Evolutionary conservation across 202 grass and related monocot species (phyloP).

Genomic region (Setaria italica): DNA sequence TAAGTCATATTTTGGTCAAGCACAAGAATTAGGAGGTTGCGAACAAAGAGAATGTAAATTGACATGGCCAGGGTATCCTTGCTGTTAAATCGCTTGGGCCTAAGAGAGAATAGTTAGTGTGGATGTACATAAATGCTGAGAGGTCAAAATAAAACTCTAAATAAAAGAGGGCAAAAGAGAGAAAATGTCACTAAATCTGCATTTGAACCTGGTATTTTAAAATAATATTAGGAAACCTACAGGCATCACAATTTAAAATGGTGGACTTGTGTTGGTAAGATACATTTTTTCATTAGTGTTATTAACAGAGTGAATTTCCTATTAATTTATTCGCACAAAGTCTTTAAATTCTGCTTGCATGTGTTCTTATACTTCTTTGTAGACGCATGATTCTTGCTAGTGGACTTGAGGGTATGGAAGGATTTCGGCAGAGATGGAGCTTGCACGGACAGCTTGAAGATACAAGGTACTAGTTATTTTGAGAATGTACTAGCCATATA

Average conservation of each 20-base stretch:
- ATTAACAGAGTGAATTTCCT: not conserved
- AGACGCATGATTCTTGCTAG: slow-evolving; percentile 95
- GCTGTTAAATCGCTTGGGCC: not conserved
- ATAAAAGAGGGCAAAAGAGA: not conserved
- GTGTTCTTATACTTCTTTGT: slow-evolving; percentile 35
- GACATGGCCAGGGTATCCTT: not conserved
- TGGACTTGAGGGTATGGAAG: slow-evolving; percentile 88
- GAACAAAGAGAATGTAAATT: not conserved
- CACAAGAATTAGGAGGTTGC: slow-evolving; percentile 6
- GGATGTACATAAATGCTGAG: not conserved
- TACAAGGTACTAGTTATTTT: slow-evolving; percentile 55
- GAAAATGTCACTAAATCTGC: not conserved
- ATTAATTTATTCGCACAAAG: not conserved
- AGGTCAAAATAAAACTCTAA: slow-evolving; percentile 2
- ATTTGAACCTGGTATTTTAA: not conserved
- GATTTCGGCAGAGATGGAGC: slow-evolving; percentile 92
- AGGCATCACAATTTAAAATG: not conserved
- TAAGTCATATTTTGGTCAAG: not conserved
- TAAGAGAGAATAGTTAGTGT: slow-evolving; percentile 8
- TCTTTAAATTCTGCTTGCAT: slow-evolving; percentile 24
- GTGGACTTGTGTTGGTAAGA: not conserved
- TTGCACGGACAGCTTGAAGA: slow-evolving; percentile 78
- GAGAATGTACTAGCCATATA: not conserved
- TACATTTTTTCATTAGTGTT: slow-evolving; percentile 2
- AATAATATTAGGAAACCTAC: not conserved